Evolutionary conservation across 352 stramenopile species (phyloP).

Genomic region (Thalassiosira delicatula): DNA sequence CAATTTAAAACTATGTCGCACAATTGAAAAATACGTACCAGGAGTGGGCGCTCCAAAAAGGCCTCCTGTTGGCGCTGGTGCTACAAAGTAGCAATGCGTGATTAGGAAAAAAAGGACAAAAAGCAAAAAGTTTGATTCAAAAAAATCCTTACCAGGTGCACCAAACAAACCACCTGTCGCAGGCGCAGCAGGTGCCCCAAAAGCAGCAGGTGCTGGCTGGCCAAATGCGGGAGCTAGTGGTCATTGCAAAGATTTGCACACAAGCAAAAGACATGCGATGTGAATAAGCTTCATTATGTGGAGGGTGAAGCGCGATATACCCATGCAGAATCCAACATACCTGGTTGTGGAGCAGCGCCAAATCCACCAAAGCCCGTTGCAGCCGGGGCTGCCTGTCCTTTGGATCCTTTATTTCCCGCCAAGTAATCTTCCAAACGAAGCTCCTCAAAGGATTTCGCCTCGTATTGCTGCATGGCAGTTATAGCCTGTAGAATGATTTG

Average conservation of each 20-base stretch:
- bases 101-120: slow-evolving; percentile 14
- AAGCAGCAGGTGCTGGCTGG: slow-evolving; percentile 37
- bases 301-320: neutral
- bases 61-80: slow-evolving; percentile 1
- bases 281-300: too few relatives aligned
- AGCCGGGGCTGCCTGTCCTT: slow-evolving; percentile 38
- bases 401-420: slow-evolving; percentile 75
- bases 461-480: slow-evolving; percentile 82
- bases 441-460: slow-evolving; percentile 85
- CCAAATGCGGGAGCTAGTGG: slow-evolving; percentile 46
- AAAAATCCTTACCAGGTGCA: slow-evolving; percentile 26
- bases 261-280: too few relatives aligned
- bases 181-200: slow-evolving; percentile 30
- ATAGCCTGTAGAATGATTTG: slow-evolving; percentile 83
- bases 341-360: slow-evolving; percentile 34
- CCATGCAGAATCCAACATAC: neutral
- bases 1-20: neutral
- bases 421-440: slow-evolving; percentile 85
- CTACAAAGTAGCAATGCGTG: neutral
- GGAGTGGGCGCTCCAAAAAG: slow-evolving; percentile 56
- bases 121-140: slow-evolving; percentile 11
- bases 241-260: neutral
- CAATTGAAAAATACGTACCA: slow-evolving; percentile 1
- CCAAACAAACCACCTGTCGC: slow-evolving; percentile 43
- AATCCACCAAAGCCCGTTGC: slow-evolving; percentile 56